These are phyloP conservation scores for Leptographium lundbergii DNA, from an alignment of 2,329 filamentous ascomycete genomes.

Conservation along the genomic window DNA sequence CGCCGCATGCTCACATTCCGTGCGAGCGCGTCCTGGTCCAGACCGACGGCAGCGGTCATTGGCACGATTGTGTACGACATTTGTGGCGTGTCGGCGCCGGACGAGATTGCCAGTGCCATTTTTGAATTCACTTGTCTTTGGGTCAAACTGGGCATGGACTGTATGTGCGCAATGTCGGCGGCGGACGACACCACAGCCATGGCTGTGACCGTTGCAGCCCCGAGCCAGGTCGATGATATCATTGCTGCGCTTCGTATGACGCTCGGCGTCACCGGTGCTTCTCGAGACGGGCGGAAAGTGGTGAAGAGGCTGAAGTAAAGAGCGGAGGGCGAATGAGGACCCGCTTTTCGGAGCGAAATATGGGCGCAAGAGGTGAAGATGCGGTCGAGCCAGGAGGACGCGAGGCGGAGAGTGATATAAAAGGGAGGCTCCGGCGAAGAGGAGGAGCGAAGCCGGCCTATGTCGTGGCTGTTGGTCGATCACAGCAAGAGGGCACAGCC, in stretches of 20 bases:
- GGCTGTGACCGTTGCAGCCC: slow-evolving; percentile 16
- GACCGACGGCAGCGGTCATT: slow-evolving; percentile 27
- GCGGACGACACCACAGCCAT: slow-evolving; percentile 14
- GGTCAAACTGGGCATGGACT: slow-evolving; percentile 21
- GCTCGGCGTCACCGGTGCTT: background rate
- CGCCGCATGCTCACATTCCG: slow-evolving; percentile 23
- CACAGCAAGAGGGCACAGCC: too few relatives aligned
- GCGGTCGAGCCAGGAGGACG: too few relatives aligned
- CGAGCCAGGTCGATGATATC: slow-evolving; percentile 20
- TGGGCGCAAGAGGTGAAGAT: too few relatives aligned
- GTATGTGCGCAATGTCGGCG: slow-evolving; percentile 19
- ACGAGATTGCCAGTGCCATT: slow-evolving; percentile 27
- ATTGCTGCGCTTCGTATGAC: slow-evolving; percentile 11
- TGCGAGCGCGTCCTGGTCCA: slow-evolving; percentile 25
- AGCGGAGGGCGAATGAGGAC: too few relatives aligned
- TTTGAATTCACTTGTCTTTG: slow-evolving; percentile 25
- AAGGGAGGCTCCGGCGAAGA: too few relatives aligned
- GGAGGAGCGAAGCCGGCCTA: too few relatives aligned
- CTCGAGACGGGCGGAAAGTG: too few relatives aligned
- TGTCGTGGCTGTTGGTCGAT: too few relatives aligned
- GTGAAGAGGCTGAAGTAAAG: too few relatives aligned
- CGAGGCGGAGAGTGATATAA: too few relatives aligned
- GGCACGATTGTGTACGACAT: slow-evolving; percentile 31
- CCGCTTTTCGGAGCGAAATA: too few relatives aligned
- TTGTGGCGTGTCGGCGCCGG: slow-evolving; percentile 14